These are phyloP conservation scores for Ophiostoma australiae DNA, from an alignment of 2,329 filamentous ascomycete species.

Conservation along the genomic window DNA sequence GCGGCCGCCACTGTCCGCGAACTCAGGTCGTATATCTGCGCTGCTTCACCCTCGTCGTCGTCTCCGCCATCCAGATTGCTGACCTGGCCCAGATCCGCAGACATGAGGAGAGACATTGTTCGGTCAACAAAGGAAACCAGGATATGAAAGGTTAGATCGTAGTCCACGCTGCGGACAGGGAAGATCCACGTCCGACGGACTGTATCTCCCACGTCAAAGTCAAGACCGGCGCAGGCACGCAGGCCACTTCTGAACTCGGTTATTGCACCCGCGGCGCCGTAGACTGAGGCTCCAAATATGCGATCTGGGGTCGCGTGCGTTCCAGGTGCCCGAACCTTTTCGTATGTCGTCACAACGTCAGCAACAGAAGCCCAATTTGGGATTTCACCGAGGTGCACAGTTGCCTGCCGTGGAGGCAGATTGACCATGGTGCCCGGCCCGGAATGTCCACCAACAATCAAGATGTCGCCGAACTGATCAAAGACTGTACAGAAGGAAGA, in stretches of 20 bases:
- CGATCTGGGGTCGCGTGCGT: conserved; percentile 52
- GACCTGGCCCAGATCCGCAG: conserved; percentile 44
- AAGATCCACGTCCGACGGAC: conserved; percentile 54
- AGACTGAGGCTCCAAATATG: conserved; percentile 63
- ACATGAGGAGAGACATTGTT: conserved; percentile 47
- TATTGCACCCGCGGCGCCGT: conserved; percentile 57
- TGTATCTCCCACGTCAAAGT: conserved; percentile 47
- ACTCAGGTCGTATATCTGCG: conserved; percentile 46
- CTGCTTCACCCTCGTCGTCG: neutral
- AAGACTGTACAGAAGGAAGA: conserved; percentile 75
- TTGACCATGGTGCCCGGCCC: conserved; percentile 68
- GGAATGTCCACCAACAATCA: conserved; percentile 73
- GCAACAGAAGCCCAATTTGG: conserved; percentile 58
- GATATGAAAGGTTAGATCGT: conserved; percentile 37
- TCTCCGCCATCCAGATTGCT: conserved; percentile 34
- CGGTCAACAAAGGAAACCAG: conserved; percentile 48
- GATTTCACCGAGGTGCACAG: conserved; percentile 52
- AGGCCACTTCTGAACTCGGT: conserved; percentile 66
- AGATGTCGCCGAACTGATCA: conserved; percentile 64
- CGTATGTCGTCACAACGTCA: conserved; percentile 49
- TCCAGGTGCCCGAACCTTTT: conserved; percentile 40
- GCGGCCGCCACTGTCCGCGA: conserved; percentile 49
- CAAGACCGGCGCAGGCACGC: conserved; percentile 60
- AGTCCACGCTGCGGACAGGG: conserved; percentile 28
- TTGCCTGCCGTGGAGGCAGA: conserved; percentile 46